A percentile compares a stretch with the other conserved stretches of the same genome.
phyloP scores from a whole-genome alignment of 2,329 filamentous ascomycete species.

The Ascochyta lentis region DNA sequence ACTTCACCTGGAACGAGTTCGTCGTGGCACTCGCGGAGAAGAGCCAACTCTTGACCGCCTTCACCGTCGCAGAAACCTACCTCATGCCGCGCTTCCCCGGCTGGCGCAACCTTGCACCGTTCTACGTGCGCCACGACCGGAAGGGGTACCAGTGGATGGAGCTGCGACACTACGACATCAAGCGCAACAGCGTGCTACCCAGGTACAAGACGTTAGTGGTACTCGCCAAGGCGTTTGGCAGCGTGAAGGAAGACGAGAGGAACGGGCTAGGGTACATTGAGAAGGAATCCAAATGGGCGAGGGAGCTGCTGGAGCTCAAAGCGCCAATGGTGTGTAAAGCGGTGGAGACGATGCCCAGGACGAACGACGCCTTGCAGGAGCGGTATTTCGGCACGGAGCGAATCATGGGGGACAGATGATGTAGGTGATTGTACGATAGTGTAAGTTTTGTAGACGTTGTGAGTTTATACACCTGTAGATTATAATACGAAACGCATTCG shows the following conservation, averaged over 20 bases:
- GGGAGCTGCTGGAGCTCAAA: conserved; percentile 40
- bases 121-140: conserved; percentile 30
- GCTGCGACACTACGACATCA: conserved; percentile 34
- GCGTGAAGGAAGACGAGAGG: conserved; percentile 45
- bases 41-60: conserved; percentile 69
- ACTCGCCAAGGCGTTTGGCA: conserved; percentile 48
- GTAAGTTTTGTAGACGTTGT: too few species aligned
- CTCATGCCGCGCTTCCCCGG: conserved; percentile 82
- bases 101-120: conserved; percentile 59
- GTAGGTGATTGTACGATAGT: not conserved
- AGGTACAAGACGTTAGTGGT: conserved; percentile 54
- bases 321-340: conserved; percentile 51
- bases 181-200: conserved; percentile 42
- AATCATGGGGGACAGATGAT: not conserved
- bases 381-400: conserved; percentile 24
- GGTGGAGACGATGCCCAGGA: conserved; percentile 55
- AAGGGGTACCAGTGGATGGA: conserved; percentile 39
- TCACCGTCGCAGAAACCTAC: conserved; percentile 73
- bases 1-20: conserved; percentile 80
- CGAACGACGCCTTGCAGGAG: conserved; percentile 41
- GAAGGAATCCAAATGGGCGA: conserved; percentile 25
- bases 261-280: conserved; percentile 36
- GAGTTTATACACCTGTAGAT: too few species aligned
- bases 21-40: conserved; percentile 71
- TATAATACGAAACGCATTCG: too few species aligned